Base-by-base conservation (phyloP, 441 rosid species). In the Jatropha podagrica region DNA sequence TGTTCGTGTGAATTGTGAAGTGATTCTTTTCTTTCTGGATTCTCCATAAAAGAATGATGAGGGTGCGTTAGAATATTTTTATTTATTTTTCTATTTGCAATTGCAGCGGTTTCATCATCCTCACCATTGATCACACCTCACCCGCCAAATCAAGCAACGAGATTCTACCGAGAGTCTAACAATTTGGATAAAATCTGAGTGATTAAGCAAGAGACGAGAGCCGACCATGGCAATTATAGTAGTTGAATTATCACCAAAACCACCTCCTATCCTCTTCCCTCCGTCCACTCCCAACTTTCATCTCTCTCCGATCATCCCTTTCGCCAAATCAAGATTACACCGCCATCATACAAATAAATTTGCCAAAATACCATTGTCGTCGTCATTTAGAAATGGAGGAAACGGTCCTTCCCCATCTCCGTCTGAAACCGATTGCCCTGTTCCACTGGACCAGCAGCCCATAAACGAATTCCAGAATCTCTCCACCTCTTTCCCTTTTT, bases 401-500 rank as follows among this genome's bases (percentile, higher is more conserved):
- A 87, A 83, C 73, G 84, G 85, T 49, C 48, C 48, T 44, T 6
- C 48, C 6, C 11, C 48, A 8, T 44, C 48, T 44, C 87, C 93
- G 0, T 84, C 97, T 1, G 97, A 88, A 55, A 83, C 96, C 18
- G 92, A 77, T 83, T 95, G 98, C 76, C 96, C 98, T 10, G 99
- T 93, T 72, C 98, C 96, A 1, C 67, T 71, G 1, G 97, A 93
- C 42, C 98, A 90, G 55, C 98, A 88, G 40, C 98, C 97, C 42
- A 86, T 91, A 44, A 91, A 90, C 81, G 96, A 93, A 81, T 93
- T 85, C 85, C 90, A 90, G 63, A 83, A 86, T 63, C 93, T 95
- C 54, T 89, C 97, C 11, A 83, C 90, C 14, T 92, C 98, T 65
- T 89, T 95, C 82, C 97, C 97, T 54, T 94, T 91, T 84, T 82